Conservation (phyloP, 768 basidiomycete species). For the Boletus pseudo-olivaceus region DNA sequence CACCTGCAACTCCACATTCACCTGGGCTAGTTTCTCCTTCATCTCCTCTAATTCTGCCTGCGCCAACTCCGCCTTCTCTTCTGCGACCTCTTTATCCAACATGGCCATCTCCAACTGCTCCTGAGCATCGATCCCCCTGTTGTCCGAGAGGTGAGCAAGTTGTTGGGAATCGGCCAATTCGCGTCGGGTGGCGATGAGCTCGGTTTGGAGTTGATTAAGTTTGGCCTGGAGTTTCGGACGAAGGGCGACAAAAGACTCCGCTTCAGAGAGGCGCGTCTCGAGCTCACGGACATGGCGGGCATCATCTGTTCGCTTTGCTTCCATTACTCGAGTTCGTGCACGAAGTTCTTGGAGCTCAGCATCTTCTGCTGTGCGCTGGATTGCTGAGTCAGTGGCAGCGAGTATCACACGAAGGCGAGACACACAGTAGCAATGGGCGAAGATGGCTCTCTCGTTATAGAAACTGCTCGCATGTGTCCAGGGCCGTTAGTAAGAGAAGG, state of each 20-base stretch:
- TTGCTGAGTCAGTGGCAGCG: slow-evolving; percentile 7
- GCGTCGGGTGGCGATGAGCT: slow-evolving; percentile 71
- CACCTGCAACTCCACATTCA: slow-evolving; percentile 82
- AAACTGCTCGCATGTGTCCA: slow-evolving; percentile 11
- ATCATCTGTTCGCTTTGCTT: slow-evolving; percentile 85
- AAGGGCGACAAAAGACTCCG: slow-evolving; percentile 76
- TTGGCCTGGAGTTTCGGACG: slow-evolving; percentile 92
- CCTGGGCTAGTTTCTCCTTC: slow-evolving; percentile 71
- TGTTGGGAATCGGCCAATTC: slow-evolving; percentile 76
- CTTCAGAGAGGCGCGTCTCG: slow-evolving; percentile 80
- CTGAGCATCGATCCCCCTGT: slow-evolving; percentile 68
- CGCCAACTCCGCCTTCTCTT: slow-evolving; percentile 82
- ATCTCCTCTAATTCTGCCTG: slow-evolving; percentile 75
- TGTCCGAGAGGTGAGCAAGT: slow-evolving; percentile 67
- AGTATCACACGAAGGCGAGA: not conserved
- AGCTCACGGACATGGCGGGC: slow-evolving; percentile 79
- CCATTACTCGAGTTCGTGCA: slow-evolving; percentile 79
- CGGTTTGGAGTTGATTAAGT: slow-evolving; percentile 74
- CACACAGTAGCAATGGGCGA: slow-evolving; percentile 24
- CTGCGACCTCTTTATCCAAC: slow-evolving; percentile 95
- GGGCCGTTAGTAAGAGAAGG: slow-evolving; percentile 5
- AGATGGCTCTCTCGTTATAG: slow-evolving; percentile 27
- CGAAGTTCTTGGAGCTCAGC: slow-evolving; percentile 75
- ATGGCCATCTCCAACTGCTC: slow-evolving; percentile 94
- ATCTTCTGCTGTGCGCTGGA: slow-evolving; percentile 42